Base-by-base conservation (phyloP, 805 yeast species). In the Candida rishiriensis region DNA sequence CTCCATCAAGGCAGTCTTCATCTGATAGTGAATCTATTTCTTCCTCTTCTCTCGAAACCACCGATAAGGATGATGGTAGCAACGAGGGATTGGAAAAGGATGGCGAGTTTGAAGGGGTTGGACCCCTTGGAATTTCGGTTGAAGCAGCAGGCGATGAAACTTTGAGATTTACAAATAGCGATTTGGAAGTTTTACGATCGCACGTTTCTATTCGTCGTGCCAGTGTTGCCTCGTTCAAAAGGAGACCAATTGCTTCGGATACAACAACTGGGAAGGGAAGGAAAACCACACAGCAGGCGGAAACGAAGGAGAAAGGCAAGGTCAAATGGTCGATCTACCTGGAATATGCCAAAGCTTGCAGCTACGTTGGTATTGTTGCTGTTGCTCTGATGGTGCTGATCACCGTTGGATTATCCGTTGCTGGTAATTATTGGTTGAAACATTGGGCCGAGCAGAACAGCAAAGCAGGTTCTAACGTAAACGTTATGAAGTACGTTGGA, bases 391-490 rank as follows among this genome's bases (percentile, higher is more conserved):
- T 72, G 57, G 52, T 70, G 52, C 28, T 63, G 29, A 3, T 47
- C 28, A 44, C 68, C 51, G 51, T 61, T 52, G 44, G 60, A 39
- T 30, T 60, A 46, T 40, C 63, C 3, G 60, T 75, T 12, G 63
- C 67, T 9, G 77, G 78, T 38, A 80, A 76, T 56, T 78, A 78
- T 57, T 81, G 87, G 83, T 68, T 83, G 52, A 83, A 82, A 51
- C 68, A 73, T 48, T 83, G 90, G 90, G 76, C 88, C 1, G 87
- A 82, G 52, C 50, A 57, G 30, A 76, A 76, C 50, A 65, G 65
- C 29, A 69, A 67, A 21, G 50, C 58, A 36, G 77, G 77, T 1
- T 32, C 56, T 2, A 81, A 79, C 49, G 55, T 59, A 4, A 52
- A 73, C 36, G 74, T 76, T 8, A 57, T 64, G 44, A 63, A 56